phyloP scores from a whole-genome alignment of 2,329 filamentous ascomycete species.

The Alternaria novae-zelandiae region DNA sequence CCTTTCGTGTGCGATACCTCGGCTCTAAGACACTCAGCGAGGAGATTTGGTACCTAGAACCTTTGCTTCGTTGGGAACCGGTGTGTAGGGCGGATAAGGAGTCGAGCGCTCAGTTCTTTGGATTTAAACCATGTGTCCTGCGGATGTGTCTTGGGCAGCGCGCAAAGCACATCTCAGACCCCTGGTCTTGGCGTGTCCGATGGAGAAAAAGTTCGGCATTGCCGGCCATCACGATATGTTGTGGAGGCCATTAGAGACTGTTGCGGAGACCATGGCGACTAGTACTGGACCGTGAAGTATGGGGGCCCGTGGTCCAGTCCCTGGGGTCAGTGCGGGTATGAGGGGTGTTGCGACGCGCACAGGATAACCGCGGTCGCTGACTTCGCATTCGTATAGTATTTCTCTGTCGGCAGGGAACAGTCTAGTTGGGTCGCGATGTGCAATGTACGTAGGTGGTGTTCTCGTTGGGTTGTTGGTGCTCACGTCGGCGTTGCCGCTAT shows the following conservation, averaged over 20 bases:
- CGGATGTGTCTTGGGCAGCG: neutral
- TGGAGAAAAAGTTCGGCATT: neutral
- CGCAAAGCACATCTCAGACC: neutral
- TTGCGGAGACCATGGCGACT: neutral
- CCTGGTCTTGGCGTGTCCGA: neutral
- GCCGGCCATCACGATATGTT: neutral
- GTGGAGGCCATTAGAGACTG: neutral
- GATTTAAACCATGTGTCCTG: neutral
- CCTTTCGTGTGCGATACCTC: neutral
- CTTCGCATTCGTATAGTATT: neutral
- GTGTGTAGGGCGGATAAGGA: neutral
- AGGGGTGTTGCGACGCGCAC: neutral
- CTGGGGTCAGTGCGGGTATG: neutral
- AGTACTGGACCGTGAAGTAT: neutral
- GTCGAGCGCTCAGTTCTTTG: neutral
- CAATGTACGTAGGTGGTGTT: neutral
- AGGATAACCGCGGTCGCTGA: neutral
- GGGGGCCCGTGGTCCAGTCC: neutral
- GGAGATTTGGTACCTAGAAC: rapidly evolving
- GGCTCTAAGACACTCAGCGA: rapidly evolving
- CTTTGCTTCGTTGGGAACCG: neutral
- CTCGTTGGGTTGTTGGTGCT: neutral
- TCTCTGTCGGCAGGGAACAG: neutral
- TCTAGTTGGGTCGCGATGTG: neutral
- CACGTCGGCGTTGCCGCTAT: neutral